Evolutionary conservation across 1,139 yeast species (phyloP).

Genomic region (Meyerozyma guilliermondii): DNA sequence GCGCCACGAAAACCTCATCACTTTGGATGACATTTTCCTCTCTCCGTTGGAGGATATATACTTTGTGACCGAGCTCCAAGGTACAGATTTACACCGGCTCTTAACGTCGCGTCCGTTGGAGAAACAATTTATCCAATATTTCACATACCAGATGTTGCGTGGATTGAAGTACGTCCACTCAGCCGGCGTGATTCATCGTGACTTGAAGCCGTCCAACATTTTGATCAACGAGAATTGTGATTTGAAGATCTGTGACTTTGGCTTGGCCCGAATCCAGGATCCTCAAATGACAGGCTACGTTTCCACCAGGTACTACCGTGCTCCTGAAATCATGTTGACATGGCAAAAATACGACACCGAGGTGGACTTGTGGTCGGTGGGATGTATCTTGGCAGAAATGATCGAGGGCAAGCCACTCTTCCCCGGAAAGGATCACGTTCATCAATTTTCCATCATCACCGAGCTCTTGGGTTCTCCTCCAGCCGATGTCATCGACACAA

Average conservation of each 20-base stretch:
- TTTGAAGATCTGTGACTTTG: constrained; percentile 94
- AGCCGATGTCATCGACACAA: constrained; percentile 89
- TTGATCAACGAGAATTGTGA: constrained; percentile 94
- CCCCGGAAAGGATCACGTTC: constrained; percentile 98
- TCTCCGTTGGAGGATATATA: constrained; percentile 95
- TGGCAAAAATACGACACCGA: constrained; percentile 99
- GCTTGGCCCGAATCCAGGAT: constrained; percentile 93
- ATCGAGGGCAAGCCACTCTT: constrained; percentile 97
- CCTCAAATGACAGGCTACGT: constrained; percentile 99
- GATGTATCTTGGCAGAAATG: constrained; percentile 98
- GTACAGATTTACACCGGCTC: constrained; percentile 90
- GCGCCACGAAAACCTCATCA: constrained; percentile 90
- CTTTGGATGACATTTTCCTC: constrained; percentile 88
- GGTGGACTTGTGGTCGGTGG: constrained; percentile 99
- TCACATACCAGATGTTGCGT: constrained; percentile 86
- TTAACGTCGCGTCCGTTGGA: constrained; percentile 91
- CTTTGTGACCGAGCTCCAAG: constrained; percentile 94
- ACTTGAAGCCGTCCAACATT: constrained; percentile 88
- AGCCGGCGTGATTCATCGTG: constrained; percentile 96
- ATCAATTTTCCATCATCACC: constrained; percentile 94
- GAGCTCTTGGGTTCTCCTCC: constrained; percentile 97
- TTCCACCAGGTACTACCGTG: constrained; percentile 92
- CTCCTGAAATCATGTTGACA: constrained; percentile 98
- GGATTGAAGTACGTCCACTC: constrained; percentile 95
- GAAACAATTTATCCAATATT: constrained; percentile 94